Base-by-base conservation (phyloP, 1,139 yeast genomes). In the Nadsonia starkeyi-henricii region DNA sequence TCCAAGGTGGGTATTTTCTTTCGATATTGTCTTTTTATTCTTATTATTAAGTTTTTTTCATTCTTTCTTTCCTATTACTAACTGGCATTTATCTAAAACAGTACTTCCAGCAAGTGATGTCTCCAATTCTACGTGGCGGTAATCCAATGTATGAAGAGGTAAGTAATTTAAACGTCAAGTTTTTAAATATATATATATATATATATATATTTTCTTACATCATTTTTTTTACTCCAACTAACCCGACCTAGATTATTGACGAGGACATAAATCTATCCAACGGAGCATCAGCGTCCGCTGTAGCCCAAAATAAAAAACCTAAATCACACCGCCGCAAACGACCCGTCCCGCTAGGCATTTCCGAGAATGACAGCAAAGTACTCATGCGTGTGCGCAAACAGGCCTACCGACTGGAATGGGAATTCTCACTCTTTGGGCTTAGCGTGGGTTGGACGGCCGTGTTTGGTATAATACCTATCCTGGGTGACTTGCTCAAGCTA, bases 401-500 rank as follows among this genome's bases (percentile, higher is more conserved):
- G 50, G 86, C 62, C 5, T 79, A 80, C 57, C 66, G 78, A 45
- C 63, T 80, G 53, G 89, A 81, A 59, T 70, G 78, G 58, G 72
- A 72, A 49, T 72, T 81, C 59, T 70, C 73, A 50, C 49, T 78
- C 36, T 74, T 80, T 58, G 88, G 88, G 0, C 57, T 77, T 18
- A 63, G 82, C 44, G 55, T 80, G 42, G 89, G 91, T 1, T 79
- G 84, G 81, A 73, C 80, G 1, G 84, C 82, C 1, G 54, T 82
- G 8, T 71, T 82, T 52, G 85, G 85, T 1, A 57, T 81, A 13
- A 57, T 82, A 23, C 93, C 93, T 1, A 58, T 68, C 64, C 62
- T 77, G 28, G 85, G 85, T 8, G 79, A 76, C 54, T 20, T 72
- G 5, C 59, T 77, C 47, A 71, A 77, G 15, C 58, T 72, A 15